Conservation (phyloP, 371 early-diverging fungal species). For the Mucor saturninus region DNA sequence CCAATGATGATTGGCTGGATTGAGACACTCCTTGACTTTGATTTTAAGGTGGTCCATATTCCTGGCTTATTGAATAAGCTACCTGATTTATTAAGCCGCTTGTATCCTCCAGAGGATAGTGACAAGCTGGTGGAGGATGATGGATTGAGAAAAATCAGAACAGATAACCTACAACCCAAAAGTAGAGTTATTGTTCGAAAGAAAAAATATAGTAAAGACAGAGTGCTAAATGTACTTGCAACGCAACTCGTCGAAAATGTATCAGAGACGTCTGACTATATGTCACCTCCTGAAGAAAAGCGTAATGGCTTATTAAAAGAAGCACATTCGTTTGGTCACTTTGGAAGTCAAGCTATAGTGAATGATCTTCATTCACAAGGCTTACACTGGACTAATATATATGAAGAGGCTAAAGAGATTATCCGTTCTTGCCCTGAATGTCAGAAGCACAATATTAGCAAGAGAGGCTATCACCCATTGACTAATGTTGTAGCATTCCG, state of each 20-base stretch:
- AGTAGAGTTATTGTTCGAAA: not conserved
- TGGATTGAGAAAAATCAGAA: not conserved
- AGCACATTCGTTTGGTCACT: slow-evolving; percentile 22
- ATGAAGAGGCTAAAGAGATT: not conserved
- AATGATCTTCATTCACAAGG: slow-evolving; percentile 6
- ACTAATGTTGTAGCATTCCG: not conserved
- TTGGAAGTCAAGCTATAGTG: slow-evolving; percentile 9
- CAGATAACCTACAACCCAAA: too few species aligned
- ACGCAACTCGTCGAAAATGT: not conserved
- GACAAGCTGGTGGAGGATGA: slow-evolving; percentile 13
- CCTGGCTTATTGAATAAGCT: too few species aligned
- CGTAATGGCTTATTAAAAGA: slow-evolving; percentile 10
- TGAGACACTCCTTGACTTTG: slow-evolving; percentile 21
- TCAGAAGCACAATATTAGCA: not conserved
- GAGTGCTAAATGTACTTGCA: not conserved
- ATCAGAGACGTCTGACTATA: slow-evolving; percentile 2
- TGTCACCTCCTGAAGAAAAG: slow-evolving; percentile 8
- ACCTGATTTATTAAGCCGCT: too few species aligned
- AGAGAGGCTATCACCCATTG: slow-evolving; percentile 10
- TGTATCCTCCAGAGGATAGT: not conserved
- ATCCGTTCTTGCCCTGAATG: slow-evolving; percentile 1
- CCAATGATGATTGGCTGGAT: slow-evolving; percentile 25
- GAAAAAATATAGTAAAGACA: not conserved
- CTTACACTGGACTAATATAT: slow-evolving; percentile 16
- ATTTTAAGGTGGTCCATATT: too few species aligned